Conservation (phyloP, 768 basidiomycete genomes). For the Lyophyllum atratum region DNA sequence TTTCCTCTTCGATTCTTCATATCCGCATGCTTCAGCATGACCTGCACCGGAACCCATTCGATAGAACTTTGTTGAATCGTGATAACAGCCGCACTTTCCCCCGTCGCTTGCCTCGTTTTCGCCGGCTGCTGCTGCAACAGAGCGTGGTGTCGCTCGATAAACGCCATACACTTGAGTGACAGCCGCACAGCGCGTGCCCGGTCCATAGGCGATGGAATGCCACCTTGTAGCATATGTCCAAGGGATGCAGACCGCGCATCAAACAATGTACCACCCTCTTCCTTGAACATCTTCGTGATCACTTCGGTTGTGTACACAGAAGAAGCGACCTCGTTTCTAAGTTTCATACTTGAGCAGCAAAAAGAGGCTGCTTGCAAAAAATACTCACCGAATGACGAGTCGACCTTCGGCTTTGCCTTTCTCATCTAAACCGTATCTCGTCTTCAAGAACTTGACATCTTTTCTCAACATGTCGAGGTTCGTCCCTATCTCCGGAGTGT, state of each 20-base stretch:
- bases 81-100: conserved; percentile 83
- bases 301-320: conserved; percentile 89
- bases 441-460: conserved; percentile 88
- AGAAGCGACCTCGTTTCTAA: conserved; percentile 85
- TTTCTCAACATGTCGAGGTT: conserved; percentile 75
- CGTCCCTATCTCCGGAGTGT: conserved; percentile 92
- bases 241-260: conserved; percentile 95
- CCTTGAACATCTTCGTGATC: conserved; percentile 91
- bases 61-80: conserved; percentile 85
- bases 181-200: conserved; percentile 89
- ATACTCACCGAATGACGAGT: conserved; percentile 81
- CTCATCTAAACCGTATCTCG: conserved; percentile 80
- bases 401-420: conserved; percentile 93
- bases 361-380: neutral
- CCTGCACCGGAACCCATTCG: conserved; percentile 80
- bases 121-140: conserved; percentile 49
- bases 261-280: conserved; percentile 90
- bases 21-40: conserved; percentile 86
- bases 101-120: conserved; percentile 55
- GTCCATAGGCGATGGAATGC: conserved; percentile 93
- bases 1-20: conserved; percentile 87
- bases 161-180: conserved; percentile 90
- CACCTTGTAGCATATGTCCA: conserved; percentile 96
- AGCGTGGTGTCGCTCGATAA: conserved; percentile 83
- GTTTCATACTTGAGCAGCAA: conserved; percentile 1